Base-by-base conservation (phyloP, 202 grass and related monocot species). In the Setaria italica region DNA sequence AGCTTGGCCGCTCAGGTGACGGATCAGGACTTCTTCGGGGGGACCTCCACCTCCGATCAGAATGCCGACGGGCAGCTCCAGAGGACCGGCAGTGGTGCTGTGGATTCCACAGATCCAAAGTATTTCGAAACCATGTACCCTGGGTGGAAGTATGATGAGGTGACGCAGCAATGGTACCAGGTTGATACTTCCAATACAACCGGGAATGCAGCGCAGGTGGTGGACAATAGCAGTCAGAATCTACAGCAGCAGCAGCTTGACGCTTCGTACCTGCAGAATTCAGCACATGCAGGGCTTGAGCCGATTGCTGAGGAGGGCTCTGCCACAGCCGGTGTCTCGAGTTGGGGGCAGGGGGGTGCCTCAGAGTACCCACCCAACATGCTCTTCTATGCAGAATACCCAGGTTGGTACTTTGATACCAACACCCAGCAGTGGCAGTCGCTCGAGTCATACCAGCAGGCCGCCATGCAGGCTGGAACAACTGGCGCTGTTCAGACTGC, bases 391-490 rank as follows among this genome's bases (percentile, higher is more conserved):
- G 62, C 93, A 0, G 88, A 94, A 68, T 99, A 99, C 73, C 97
- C 88, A 1, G 92, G 92, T 76, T 99, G 93, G 93, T 99, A 94
- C 83, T 99, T 92, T 14, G 97, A 99, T 69, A 96, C 94, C 62
- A 91, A 89, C 83, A 99, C 77, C 0, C 92, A 96, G 67, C 88
- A 92, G 82, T 99, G 97, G 97, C 55, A 87, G 20, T 90, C 85
- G 30, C 90, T 99, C 2, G 94, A 92, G 64, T 90, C 85, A 2
- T 99, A 99, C 76, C 84, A 82, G 65, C 92, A 90, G 66, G 84
- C 87, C 42, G 41, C 32, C 34, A 37, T 33, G 12, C 89, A 90
- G 72, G 33, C 39, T 29, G 69, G 20, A 58, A 62, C 80, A 54
- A 33, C 72, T 55, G 66, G 62, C 64, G 19, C 41, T 2, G 69